Evolutionary conservation across 768 basidiomycete genomes (phyloP), one percentile per base, ranked within the genome.

Genomic region (Hygrophorus russula): DNA sequence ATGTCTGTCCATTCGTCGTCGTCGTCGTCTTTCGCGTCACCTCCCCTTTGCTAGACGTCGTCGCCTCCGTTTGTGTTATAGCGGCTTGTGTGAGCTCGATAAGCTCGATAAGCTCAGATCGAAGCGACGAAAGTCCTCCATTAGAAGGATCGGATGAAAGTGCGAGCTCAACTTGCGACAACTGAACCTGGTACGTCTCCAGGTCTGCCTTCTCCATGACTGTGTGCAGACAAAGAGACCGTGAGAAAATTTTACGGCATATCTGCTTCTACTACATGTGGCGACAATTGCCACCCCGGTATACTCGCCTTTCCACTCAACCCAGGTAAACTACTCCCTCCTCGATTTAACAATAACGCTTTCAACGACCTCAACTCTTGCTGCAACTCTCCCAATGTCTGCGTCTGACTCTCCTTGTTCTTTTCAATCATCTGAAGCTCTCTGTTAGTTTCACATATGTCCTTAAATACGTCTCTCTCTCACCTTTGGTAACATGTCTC

Each of bases 381-480:
- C 53, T 96, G 92, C 10, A 98, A 70, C 53, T 97, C 94, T 42
- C 72, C 64, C 11, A 97, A 69, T 1, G 90, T 87, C 47, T 83
- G 78, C 15, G 77, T 73, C 60, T 96, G 91, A 11, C 76, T 72
- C 43, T 89, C 82, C 58, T 90, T 87, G 57, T 83, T 88, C 65
- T 88, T 92, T 44, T 96, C 89, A 42, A 96, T 82, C 86, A 97
- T 88, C 93, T 98, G 4, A 44, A n/a, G n/a, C n/a, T n/a, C n/a
- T n/a, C n/a, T n/a, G n/a, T n/a, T n/a, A n/a, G n/a, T n/a, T n/a
- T n/a, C n/a, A n/a, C n/a, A n/a, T n/a, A n/a, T n/a, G n/a, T n/a
- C n/a, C n/a, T n/a, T n/a, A n/a, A n/a, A 41, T 48, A n/a, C 19
- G 8, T 15, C 37, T 10, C 55, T 3, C 24, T 3, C 65, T 19